phyloP scores from a whole-genome alignment of 192 early-diverging fungal species.

The Coemansia guatemalensis region DNA sequence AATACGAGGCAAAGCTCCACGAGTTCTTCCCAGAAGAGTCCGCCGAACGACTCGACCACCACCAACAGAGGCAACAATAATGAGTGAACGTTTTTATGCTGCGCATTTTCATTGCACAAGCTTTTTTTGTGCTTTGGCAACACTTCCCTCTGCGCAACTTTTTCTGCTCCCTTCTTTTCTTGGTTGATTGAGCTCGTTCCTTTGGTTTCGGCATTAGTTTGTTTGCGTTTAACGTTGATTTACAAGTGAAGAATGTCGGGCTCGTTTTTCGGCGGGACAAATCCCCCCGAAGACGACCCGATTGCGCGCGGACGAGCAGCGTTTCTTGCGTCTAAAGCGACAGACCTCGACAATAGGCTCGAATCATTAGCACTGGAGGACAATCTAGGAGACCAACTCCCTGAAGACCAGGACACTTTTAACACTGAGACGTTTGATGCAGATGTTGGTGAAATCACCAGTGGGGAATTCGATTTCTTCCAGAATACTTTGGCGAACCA shows the following conservation, averaged over 20 bases:
- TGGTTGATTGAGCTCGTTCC: not conserved
- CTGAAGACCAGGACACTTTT: slow-evolving; percentile 66
- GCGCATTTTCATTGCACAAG: not conserved
- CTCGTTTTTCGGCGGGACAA: slow-evolving; percentile 42
- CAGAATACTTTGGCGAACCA: slow-evolving; percentile 47
- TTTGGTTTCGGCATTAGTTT: not conserved
- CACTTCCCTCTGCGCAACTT: not conserved
- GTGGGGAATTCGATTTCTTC: slow-evolving; percentile 69
- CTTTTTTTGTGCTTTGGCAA: not conserved
- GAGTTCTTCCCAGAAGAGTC: slow-evolving; percentile 49
- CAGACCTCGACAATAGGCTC: slow-evolving; percentile 64
- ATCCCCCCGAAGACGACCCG: slow-evolving; percentile 23
- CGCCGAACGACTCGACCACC: slow-evolving; percentile 12
- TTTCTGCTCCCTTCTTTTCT: slow-evolving; percentile 2
- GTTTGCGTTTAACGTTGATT: not conserved
- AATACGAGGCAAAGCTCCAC: slow-evolving; percentile 40
- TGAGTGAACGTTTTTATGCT: not conserved
- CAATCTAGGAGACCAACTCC: slow-evolving; percentile 59
- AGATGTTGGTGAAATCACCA: slow-evolving; percentile 45
- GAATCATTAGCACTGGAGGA: slow-evolving; percentile 57
- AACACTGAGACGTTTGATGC: slow-evolving; percentile 76
- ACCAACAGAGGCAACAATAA: slow-evolving; percentile 6
- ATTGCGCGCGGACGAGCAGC: slow-evolving; percentile 39
- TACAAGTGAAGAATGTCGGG: slow-evolving; percentile 30
- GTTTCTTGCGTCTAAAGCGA: slow-evolving; percentile 3